phyloP scores from a whole-genome alignment of 495 filamentous ascomycete genomes.

The Chlorociboria aeruginascens region DNA sequence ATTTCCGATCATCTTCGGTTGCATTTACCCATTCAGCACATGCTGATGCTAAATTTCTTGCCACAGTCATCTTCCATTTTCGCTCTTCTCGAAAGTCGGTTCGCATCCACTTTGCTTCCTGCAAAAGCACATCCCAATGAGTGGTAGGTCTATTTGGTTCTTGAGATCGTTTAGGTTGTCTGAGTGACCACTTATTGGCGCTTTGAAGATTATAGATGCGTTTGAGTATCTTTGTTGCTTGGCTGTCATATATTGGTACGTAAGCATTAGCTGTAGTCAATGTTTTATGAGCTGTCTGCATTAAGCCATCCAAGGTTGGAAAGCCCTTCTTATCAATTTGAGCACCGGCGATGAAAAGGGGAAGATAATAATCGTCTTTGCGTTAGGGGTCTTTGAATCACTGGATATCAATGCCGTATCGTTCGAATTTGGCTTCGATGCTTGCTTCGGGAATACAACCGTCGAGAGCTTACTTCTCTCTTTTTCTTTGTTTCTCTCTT shows the following conservation, averaged over 20 bases:
- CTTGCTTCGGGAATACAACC: slow-evolving; percentile 49
- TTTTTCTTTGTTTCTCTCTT: slow-evolving; percentile 38
- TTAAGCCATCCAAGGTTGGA: slow-evolving; percentile 52
- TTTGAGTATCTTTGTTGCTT: slow-evolving; percentile 70
- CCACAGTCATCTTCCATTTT: slow-evolving; percentile 82
- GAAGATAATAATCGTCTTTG: slow-evolving; percentile 62
- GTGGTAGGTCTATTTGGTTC: slow-evolving; percentile 65
- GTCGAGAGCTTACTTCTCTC: slow-evolving; percentile 58
- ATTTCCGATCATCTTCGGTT: slow-evolving; percentile 42
- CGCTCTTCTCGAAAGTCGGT: slow-evolving; percentile 90
- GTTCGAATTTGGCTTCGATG: slow-evolving; percentile 33
- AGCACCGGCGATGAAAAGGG: slow-evolving; percentile 61
- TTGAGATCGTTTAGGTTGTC: slow-evolving; percentile 65
- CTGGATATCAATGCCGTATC: slow-evolving; percentile 19
- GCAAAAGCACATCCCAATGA: slow-evolving; percentile 76
- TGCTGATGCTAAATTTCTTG: slow-evolving; percentile 60
- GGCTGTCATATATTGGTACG: slow-evolving; percentile 65
- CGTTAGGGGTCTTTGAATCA: slow-evolving; percentile 17
- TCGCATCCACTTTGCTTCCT: slow-evolving; percentile 94
- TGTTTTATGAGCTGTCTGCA: slow-evolving; percentile 69
- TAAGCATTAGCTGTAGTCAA: slow-evolving; percentile 66
- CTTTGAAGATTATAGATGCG: slow-evolving; percentile 82
- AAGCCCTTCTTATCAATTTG: slow-evolving; percentile 45
- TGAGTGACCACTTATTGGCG: slow-evolving; percentile 78
- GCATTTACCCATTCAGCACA: slow-evolving; percentile 72